A percentile compares a stretch with the other conserved stretches of the same genome.
Conservation (phyloP, 2,329 filamentous ascomycete genomes). For the Phyllosticta citriasiana region DNA sequence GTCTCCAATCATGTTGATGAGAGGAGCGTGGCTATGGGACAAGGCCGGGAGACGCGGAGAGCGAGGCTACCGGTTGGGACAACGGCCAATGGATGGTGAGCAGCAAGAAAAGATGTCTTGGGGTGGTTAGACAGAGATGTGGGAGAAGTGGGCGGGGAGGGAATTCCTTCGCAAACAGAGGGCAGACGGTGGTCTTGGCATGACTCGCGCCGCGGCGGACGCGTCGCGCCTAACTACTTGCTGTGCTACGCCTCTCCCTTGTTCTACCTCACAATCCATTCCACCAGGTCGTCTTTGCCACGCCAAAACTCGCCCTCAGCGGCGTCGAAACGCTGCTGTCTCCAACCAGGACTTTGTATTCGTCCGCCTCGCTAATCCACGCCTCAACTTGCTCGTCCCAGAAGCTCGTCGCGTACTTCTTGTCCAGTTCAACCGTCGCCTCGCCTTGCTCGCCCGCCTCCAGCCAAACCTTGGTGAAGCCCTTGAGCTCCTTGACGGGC, state of each 20-base stretch:
- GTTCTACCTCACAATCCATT: conserved; percentile 46
- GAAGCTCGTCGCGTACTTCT: conserved; percentile 58
- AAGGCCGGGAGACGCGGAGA: neutral
- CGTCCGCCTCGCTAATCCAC: conserved; percentile 58
- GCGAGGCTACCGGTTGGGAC: neutral
- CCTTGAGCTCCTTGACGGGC: conserved; percentile 58
- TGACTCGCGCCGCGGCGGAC: neutral
- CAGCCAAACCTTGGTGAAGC: conserved; percentile 55
- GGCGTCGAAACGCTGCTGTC: conserved; percentile 46
- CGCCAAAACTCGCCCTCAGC: conserved; percentile 44
- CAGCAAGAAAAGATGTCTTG: neutral
- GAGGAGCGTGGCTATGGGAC: neutral
- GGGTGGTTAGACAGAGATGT: neutral
- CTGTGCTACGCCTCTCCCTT: neutral
- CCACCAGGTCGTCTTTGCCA: conserved; percentile 58
- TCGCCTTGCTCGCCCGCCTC: conserved; percentile 47
- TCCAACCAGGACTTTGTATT: conserved; percentile 53
- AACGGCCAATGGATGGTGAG: neutral
- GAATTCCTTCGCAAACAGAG: neutral
- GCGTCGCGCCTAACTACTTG: neutral
- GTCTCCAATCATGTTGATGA: conserved; percentile 6
- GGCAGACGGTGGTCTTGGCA: neutral
- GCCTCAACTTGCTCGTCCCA: conserved; percentile 58
- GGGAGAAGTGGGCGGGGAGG: neutral
- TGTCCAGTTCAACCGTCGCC: conserved; percentile 47